Evolutionary conservation across 2,329 filamentous ascomycete genomes (phyloP), one percentile per base, ranked within the genome.

Genomic region (Fusarium sp.): DNA sequence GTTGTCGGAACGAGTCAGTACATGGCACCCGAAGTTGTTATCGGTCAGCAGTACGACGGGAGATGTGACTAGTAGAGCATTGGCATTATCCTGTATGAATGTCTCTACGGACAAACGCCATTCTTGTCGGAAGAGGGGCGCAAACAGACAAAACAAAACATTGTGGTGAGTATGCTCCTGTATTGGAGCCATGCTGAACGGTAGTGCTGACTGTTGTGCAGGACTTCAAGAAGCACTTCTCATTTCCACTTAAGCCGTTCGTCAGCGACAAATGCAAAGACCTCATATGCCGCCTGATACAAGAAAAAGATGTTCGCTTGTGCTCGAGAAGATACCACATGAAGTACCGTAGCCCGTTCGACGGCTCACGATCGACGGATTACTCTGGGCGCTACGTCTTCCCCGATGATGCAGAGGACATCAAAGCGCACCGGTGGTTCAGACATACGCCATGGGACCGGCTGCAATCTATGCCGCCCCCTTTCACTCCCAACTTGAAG

Each of bases 41-140:
- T 84, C 64, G 92, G 93, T 25, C 84, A 92, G 44, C 78, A 83
- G 33, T 98, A 98, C 74, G 95, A 98, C 76, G 94, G 91, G 27
- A 84, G 94, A 71, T 98, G 94, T 76, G 94, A 98, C 76, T 98
- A 85, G 92, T 98, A 91, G 94, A 97, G 93, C 76, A 86, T 98
- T 67, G 94, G 93, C 49, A 88, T 98, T 71, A 97, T 98, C 71
- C 77, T 98, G 53, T 98, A 92, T 71, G 94, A 98, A 82, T 97
- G 94, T 70, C 80, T 98, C 2, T 98, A 95, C 72, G 94, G 94
- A 1, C 90, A 89, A 59, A 97, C 94, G 1, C 94, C 94, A 0
- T 98, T 98, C 73, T 85, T 93, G 48, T 87, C 90, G 14, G 90
- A 94, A 43, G 89, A 92, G 61, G 86, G 80, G 39, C 84, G 93